These are phyloP conservation scores for Nelumbo lutea DNA, from an alignment of 164 flowering plant genomes.

Conservation along the genomic window DNA sequence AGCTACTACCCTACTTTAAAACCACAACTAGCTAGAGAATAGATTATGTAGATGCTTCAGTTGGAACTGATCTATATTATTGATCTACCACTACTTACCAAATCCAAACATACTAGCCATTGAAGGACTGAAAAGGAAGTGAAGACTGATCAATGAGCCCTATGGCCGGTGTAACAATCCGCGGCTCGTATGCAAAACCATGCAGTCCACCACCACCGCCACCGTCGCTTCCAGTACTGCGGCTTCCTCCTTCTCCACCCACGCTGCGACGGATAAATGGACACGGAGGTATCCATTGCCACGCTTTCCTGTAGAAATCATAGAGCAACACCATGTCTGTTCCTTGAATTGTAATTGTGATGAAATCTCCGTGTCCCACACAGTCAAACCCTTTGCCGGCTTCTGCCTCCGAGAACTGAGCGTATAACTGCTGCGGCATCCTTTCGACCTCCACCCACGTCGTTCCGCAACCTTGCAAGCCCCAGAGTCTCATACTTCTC, in stretches of 20 bases:
- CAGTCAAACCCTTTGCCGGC: conserved; percentile 65
- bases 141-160: conserved; percentile 59
- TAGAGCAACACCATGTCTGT: conserved; percentile 49
- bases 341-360: conserved; percentile 43
- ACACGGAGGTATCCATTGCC: conserved; percentile 84
- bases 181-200: conserved; percentile 76
- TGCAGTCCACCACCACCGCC: conserved; percentile 31
- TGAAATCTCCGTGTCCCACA: conserved; percentile 69
- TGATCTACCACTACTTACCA: background rate
- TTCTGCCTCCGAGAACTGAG: conserved; percentile 56
- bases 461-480: conserved; percentile 46
- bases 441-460: conserved; percentile 80
- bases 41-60: too few relatives aligned
- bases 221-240: background rate
- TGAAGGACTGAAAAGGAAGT: conserved; percentile 35
- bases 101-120: conserved; percentile 11
- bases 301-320: conserved; percentile 49
- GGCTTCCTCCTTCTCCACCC: too few relatives aligned
- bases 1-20: too few relatives aligned
- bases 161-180: conserved; percentile 61
- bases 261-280: conserved; percentile 13
- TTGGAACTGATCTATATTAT: background rate
- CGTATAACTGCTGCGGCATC: conserved; percentile 79
- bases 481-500: conserved; percentile 72
- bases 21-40: too few relatives aligned